Evolutionary conservation across 1,139 yeast genomes (phyloP), one percentile per base, ranked within the genome.

Genomic region (Blastobotrys niveus): DNA sequence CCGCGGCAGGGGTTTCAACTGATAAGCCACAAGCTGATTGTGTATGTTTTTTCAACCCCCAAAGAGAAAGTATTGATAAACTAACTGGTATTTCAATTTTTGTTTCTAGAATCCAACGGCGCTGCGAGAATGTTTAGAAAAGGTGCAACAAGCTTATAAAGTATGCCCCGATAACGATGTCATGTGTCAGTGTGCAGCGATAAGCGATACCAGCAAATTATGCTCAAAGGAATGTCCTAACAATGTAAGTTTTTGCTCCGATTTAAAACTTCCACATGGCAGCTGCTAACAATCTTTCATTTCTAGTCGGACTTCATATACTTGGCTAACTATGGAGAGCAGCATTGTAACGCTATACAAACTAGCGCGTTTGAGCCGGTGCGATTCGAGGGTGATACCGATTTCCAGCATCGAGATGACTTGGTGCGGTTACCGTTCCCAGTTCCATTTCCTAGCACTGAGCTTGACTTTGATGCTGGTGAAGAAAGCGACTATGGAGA

Each of bases 401-500:
- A 47, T 12, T 46, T 48, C 26, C 59, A 57, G 38, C 55, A 54
- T 44, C 51, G 54, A 10, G 60, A 57, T 38, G 52, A 53, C 31
- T 33, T 35, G 21, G 38, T 49, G 20, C 51, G 52, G 1, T 48
- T 52, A 34, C 57, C 56, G 2, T 46, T 48, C 22, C 54, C 55
- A 30, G 40, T n/a, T n/a, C n/a, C n/a, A n/a, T n/a, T n/a, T n/a
- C 29, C 31, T 15, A 26, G 17, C n/a, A 9, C 19, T 21, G 39
- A 34, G 6, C 17, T 34, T 5, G 31, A 19, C 9, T 19, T 40
- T 24, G 38, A 17, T 20, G 36, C n/a, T n/a, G n/a, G n/a, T n/a
- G n/a, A n/a, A n/a, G n/a, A n/a, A n/a, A n/a, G n/a, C n/a, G n/a
- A n/a, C n/a, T n/a, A n/a, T n/a, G n/a, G n/a, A n/a, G n/a, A n/a